Evolutionary conservation across 306 rosid genomes (phyloP).

Genomic region (Mimosa bimucronata): DNA sequence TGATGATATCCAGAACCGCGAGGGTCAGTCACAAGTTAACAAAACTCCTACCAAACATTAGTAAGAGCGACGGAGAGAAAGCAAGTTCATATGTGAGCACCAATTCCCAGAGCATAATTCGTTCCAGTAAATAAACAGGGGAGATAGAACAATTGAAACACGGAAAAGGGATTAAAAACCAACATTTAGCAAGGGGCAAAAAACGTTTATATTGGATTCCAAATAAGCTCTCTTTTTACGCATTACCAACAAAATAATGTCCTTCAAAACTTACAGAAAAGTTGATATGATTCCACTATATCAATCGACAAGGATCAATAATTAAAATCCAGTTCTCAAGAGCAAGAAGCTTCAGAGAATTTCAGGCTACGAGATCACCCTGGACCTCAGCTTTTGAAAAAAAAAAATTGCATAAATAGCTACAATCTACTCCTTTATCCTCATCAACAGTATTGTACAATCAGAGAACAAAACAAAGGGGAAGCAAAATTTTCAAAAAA

Average conservation of each 20-base stretch:
- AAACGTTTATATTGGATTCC: background rate
- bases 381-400: background rate
- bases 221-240: background rate
- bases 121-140: background rate
- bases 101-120: background rate
- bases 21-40: background rate
- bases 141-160: background rate
- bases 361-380: background rate
- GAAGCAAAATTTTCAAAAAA: too few relatives aligned
- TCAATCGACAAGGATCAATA: background rate
- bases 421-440: background rate
- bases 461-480: too few relatives aligned
- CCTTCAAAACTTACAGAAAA: background rate
- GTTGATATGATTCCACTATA: background rate
- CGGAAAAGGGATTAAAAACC: background rate
- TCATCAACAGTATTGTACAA: too few relatives aligned
- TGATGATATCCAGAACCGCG: background rate
- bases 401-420: background rate
- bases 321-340: background rate
- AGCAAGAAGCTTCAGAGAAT: background rate
- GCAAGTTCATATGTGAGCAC: background rate
- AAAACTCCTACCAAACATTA: background rate
- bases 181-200: background rate
- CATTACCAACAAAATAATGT: background rate
- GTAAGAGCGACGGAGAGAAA: background rate